These are phyloP conservation scores for Suhomyces chickasaworum DNA, from an alignment of 1,139 yeast genomes.

Conservation along the genomic window DNA sequence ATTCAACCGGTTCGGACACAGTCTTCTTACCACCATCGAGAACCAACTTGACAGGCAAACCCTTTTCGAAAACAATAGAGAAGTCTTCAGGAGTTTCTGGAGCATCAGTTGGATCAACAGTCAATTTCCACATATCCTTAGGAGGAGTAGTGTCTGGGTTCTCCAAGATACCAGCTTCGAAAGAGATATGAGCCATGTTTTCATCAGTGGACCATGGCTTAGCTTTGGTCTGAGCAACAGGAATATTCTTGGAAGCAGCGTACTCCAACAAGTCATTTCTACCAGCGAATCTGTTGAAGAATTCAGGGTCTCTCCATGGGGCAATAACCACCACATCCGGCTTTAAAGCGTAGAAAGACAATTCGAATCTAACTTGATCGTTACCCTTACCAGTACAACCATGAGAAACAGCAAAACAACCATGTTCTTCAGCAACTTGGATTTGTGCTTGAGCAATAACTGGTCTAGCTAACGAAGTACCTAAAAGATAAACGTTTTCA, in stretches of 20 bases:
- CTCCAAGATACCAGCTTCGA: constrained; percentile 98
- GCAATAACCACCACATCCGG: constrained; percentile 97
- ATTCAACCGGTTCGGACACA: constrained; percentile 84
- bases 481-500: constrained; percentile 93
- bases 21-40: constrained; percentile 61
- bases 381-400: constrained; percentile 99
- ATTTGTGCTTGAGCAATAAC: constrained; percentile 98
- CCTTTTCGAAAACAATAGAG: constrained; percentile 78
- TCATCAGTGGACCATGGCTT: constrained; percentile 99
- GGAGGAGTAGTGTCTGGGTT: constrained; percentile 99
- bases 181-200: constrained; percentile 97
- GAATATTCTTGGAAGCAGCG: constrained; percentile 87
- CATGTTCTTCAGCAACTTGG: constrained; percentile 93
- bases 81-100: constrained; percentile 92
- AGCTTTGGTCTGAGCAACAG: constrained; percentile 95
- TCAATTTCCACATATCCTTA: constrained; percentile 99
- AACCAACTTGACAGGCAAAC: constrained; percentile 81
- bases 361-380: constrained; percentile 97
- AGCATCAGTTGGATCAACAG: constrained; percentile 93
- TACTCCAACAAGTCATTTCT: constrained; percentile 93
- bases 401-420: constrained; percentile 97
- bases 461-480: constrained; percentile 98
- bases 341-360: constrained; percentile 94
- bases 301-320: constrained; percentile 98
- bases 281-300: constrained; percentile 95